phyloP scores from a whole-genome alignment of 208 protist genomes.

The Acanthamoeba culbertsoni region DNA sequence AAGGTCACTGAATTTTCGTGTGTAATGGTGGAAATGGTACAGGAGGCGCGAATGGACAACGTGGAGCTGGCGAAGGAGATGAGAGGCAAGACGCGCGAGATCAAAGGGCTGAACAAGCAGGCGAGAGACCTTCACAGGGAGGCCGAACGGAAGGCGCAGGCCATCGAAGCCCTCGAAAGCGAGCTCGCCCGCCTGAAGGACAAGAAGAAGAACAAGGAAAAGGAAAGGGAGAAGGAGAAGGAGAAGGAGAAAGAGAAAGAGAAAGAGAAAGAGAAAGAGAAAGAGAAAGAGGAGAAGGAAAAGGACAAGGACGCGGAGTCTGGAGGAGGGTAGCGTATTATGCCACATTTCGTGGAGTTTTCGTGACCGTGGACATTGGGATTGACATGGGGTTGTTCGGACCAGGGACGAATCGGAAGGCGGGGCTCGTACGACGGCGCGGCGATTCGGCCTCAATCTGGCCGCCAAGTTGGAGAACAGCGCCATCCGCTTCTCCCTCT shows the following conservation, averaged over 20 bases:
- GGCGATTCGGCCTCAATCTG: not conserved
- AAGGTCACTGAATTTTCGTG: too few relatives aligned
- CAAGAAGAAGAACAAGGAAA: not conserved
- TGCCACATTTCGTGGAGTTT: too few relatives aligned
- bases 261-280: too few relatives aligned
- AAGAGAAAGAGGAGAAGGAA: not conserved
- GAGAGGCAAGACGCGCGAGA: not conserved
- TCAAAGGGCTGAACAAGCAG: not conserved
- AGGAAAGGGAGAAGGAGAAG: too few relatives aligned
- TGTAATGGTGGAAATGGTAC: too few relatives aligned
- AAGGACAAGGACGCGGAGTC: not conserved
- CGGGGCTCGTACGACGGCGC: not conserved
- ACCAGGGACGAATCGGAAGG: too few relatives aligned
- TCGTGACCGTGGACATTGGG: too few relatives aligned
- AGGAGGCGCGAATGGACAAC: conserved; percentile 6
- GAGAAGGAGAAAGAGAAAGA: too few relatives aligned
- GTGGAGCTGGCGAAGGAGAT: conserved; percentile 17
- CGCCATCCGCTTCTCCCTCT: not conserved
- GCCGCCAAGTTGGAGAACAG: not conserved
- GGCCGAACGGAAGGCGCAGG: not conserved
- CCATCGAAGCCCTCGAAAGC: not conserved
- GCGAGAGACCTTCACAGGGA: not conserved
- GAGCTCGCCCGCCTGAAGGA: not conserved
- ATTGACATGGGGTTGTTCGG: too few relatives aligned
- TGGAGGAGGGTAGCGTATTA: too few relatives aligned